Evolutionary conservation across 1,284 basidiomycete genomes (phyloP).

Genomic region (Earliella scabrosa): DNA sequence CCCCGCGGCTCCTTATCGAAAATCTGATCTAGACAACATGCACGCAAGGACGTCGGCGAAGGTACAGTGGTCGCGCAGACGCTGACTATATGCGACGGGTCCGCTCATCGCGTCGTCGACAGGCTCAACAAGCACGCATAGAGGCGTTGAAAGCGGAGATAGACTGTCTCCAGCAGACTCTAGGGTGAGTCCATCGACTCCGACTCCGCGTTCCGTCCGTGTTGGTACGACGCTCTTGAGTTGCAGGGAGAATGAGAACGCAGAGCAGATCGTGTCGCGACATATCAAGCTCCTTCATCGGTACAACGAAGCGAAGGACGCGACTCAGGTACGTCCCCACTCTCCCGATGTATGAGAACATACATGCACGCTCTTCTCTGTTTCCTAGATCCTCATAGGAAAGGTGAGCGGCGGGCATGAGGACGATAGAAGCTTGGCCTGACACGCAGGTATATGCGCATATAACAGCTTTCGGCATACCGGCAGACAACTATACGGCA

Average conservation of each 20-base stretch:
- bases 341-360: too few species aligned
- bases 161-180: slow-evolving; percentile 48
- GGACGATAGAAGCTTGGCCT: slow-evolving; percentile 17
- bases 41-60: slow-evolving; percentile 28
- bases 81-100: too few species aligned
- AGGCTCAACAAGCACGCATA: slow-evolving; percentile 61
- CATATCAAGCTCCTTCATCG: slow-evolving; percentile 75
- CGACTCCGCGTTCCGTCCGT: not conserved
- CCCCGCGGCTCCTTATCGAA: too few species aligned
- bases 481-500: slow-evolving; percentile 69
- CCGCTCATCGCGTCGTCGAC: too few species aligned
- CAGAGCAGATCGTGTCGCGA: slow-evolving; percentile 65
- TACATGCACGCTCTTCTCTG: not conserved
- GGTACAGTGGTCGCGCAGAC: not conserved
- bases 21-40: slow-evolving; percentile 18
- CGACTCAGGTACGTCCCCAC: slow-evolving; percentile 65
- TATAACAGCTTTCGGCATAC: slow-evolving; percentile 60
- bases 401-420: slow-evolving; percentile 38
- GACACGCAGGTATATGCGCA: slow-evolving; percentile 1
- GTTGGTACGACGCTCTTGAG: not conserved
- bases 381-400: slow-evolving; percentile 57
- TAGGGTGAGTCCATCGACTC: slow-evolving; percentile 50
- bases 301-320: slow-evolving; percentile 84
- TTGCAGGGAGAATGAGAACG: slow-evolving; percentile 53
- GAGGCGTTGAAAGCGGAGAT: slow-evolving; percentile 58